Evolutionary conservation across 495 filamentous ascomycete species (phyloP).

Genomic region (Neurospora intermedia): DNA sequence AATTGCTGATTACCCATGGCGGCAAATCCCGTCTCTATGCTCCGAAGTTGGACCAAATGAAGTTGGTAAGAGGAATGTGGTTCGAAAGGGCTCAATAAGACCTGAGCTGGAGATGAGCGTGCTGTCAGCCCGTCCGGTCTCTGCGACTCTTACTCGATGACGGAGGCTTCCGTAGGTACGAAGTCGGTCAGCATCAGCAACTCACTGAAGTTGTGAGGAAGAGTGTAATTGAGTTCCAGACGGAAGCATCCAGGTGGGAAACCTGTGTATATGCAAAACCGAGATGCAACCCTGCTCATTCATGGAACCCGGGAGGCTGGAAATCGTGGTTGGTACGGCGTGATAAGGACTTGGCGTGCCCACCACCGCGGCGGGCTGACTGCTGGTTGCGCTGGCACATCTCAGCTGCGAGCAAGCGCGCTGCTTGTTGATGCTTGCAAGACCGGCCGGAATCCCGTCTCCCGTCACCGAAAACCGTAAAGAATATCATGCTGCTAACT

Average conservation of each 20-base stretch:
- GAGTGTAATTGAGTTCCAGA: neutral
- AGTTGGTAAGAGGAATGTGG: neutral
- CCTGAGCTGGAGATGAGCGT: neutral
- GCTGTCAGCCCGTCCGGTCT: neutral
- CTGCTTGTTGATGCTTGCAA: neutral
- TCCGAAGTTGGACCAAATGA: neutral
- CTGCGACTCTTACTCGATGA: neutral
- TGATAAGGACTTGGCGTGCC: neutral
- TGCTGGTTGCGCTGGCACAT: neutral
- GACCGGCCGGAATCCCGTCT: neutral
- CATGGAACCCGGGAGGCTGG: neutral
- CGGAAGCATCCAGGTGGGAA: neutral
- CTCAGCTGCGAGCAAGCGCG: neutral
- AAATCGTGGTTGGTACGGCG: neutral
- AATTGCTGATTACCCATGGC: neutral
- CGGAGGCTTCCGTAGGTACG: neutral
- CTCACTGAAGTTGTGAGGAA: neutral
- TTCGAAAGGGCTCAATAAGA: neutral
- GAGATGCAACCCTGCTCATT: neutral
- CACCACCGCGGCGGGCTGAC: neutral
- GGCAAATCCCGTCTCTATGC: neutral
- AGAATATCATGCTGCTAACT: neutral
- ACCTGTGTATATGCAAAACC: neutral
- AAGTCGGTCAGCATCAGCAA: neutral
- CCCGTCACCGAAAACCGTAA: neutral